Evolutionary conservation across 2,329 filamentous ascomycete species (phyloP), one percentile per base, ranked within the genome.

Genomic region (Apiospora saccharicola): DNA sequence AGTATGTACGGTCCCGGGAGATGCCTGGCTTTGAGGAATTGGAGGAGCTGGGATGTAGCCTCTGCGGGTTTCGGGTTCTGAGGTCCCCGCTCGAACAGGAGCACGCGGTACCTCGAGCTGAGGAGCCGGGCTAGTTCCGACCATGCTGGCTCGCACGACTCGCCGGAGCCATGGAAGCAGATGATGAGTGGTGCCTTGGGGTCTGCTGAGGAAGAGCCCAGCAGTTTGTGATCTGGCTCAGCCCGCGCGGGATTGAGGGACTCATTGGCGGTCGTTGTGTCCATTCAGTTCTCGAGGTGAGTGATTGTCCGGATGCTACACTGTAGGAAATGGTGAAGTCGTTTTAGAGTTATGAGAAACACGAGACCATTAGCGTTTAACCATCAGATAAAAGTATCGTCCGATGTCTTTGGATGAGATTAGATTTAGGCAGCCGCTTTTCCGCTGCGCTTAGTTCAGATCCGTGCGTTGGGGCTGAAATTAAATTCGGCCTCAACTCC

Each of bases 81-180:
- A 12, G 68, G 12, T 13, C 75, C 77, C 30, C 79, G 78, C 8
- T 78, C 72, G 46, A 72, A 77, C 41, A 78, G 72, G 47, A 80
- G 71, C 3, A 80, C 76, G 47, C 77, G 74, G 69, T 74, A 73
- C 49, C 69, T 51, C n/a, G 64, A 68, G 19, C 73, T 71, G 8
- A 71, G 68, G n/a, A 78, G 72, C 13, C 53, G 67, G 4, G 75
- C 75, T 24, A 80, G 73, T 43, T 69, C 71, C 47, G 77, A 75
- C 79, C 79, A 80, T 12, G 74, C 46, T 19, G 77, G 76, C 51
- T 74, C 75, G 64, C 76, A 79, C 16, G 77, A 75, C n/a, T 71
- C 72, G 41, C 79, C 79, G 0, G 79, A 79, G 57, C 79, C 78
- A 73, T 80, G 79, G 73, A 80, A 80, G 73, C 77, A 80, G 34